phyloP scores from a whole-genome alignment of 345 rosid genomes.

The Camelina neglecta region DNA sequence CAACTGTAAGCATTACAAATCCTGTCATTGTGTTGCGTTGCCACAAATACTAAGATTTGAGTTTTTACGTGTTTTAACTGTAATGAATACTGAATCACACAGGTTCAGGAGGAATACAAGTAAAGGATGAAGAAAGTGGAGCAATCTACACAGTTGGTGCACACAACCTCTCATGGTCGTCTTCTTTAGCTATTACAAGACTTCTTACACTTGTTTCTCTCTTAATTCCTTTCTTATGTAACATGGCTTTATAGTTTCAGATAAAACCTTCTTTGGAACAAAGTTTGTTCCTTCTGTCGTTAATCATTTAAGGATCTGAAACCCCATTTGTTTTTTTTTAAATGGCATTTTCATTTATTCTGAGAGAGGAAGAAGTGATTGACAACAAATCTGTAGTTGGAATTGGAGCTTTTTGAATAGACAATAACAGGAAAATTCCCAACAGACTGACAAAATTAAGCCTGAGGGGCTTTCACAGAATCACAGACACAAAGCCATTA shows the following conservation, averaged over 20 bases:
- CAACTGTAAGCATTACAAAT: conserved; percentile 68
- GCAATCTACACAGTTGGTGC: conserved; percentile 59
- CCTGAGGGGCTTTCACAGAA: conserved; percentile 27
- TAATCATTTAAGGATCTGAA: too few species aligned
- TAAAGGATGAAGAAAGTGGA: conserved; percentile 67
- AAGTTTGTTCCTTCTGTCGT: neutral
- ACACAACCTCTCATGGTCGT: conserved; percentile 57
- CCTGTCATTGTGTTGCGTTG: neutral
- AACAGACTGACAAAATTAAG: conserved; percentile 42
- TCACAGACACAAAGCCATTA: conserved; percentile 37
- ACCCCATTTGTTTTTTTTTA: too few species aligned
- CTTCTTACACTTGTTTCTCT: conserved; percentile 48
- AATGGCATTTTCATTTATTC: neutral
- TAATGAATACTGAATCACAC: conserved; percentile 9
- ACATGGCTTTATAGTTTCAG: conserved; percentile 43
- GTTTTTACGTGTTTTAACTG: neutral
- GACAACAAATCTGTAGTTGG: conserved; percentile 26
- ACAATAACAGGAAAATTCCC: conserved; percentile 29
- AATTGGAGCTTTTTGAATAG: conserved; percentile 33
- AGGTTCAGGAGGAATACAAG: conserved; percentile 81
- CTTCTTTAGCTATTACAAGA: conserved; percentile 43
- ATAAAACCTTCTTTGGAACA: neutral
- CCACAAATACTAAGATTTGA: conserved; percentile 3
- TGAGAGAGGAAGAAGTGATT: conserved; percentile 11
- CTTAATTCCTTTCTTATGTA: conserved; percentile 48